These are phyloP conservation scores for Penicillium sp. DNA, from an alignment of 2,329 filamentous ascomycete species.

Conservation along the genomic window DNA sequence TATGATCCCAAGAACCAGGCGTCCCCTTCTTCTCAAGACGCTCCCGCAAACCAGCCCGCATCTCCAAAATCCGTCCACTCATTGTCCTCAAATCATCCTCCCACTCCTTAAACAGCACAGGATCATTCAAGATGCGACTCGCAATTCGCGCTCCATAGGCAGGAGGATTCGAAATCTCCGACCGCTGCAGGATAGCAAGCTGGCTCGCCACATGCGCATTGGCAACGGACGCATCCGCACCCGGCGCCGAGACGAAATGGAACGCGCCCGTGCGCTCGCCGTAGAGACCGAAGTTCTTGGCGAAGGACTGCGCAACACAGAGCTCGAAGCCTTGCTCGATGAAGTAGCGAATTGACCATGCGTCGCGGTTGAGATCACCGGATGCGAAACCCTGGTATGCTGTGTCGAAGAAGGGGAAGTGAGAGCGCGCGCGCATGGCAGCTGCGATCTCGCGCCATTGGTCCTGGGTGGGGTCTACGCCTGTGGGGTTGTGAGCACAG, in stretches of 20 bases:
- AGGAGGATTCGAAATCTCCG: constrained; percentile 95
- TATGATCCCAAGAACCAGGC: constrained; percentile 92
- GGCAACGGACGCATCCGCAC: constrained; percentile 63
- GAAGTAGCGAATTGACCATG: constrained; percentile 92
- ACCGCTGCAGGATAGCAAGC: constrained; percentile 89
- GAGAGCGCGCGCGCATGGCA: constrained; percentile 72
- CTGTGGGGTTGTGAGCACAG: constrained; percentile 97
- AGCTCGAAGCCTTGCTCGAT: constrained; percentile 82
- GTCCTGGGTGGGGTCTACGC: constrained; percentile 87
- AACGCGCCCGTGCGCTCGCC: constrained; percentile 95
- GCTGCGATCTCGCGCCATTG: constrained; percentile 91
- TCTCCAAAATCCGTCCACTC: constrained; percentile 91
- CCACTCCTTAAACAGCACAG: constrained; percentile 82
- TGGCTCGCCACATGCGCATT: constrained; percentile 73
- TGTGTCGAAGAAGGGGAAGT: constrained; percentile 98
- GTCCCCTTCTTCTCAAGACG: constrained; percentile 84
- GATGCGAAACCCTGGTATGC: constrained; percentile 98
- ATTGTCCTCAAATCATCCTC: constrained; percentile 88
- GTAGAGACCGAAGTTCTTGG: constrained; percentile 77
- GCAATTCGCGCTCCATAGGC: constrained; percentile 92
- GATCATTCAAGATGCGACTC: constrained; percentile 78
- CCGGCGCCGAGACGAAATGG: constrained; percentile 81
- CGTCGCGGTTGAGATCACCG: constrained; percentile 79
- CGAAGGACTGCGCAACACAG: constrained; percentile 60
- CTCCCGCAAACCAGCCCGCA: constrained; percentile 74